Evolutionary conservation across 2,329 filamentous ascomycete species (phyloP), one percentile per base, ranked within the genome.

Genomic region (Lizonia empirigonia): DNA sequence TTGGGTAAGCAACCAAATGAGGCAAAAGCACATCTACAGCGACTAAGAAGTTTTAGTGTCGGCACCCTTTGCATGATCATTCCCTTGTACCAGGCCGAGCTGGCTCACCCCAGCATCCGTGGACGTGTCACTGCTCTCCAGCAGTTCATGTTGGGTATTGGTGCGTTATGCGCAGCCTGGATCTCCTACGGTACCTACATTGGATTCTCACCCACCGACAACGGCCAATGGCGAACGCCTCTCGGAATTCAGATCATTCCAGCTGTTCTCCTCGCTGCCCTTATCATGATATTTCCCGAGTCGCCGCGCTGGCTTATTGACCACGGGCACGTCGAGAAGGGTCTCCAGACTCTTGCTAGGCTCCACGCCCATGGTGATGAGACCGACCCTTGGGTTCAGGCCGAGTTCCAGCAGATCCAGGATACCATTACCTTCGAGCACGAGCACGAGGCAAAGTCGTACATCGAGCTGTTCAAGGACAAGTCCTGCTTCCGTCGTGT

Each of bases 61-160:
- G 84, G 85, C 8, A 77, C 84, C 46, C 73, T 87, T 7, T 79
- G 80, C 57, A 86, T 86, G 83, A 83, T 86, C 55, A 77, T 87
- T 29, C 85, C 89, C 2, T 73, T 92, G 0, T 93, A 91, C 68
- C 89, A 92, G 68, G 88, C 87, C 18, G 90, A 94, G 65, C 80
- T 93, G 19, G 85, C 87, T 3, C 90, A 93, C 68, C 90, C 90
- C 1, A 82, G 81, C 50, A 93, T 93, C 63, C 83, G 90, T 69
- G 90, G 89, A 10, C 79, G 85, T 56, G 82, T 94, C 24, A 91
- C 88, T 0, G 82, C 85, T 23, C 77, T 93, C 3, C 89, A 92
- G 70, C 89, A 92, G 63, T 91, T 92, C 67, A 92, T 92, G 88
- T 71, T 93, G 42, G 89, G 89, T 1, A 82, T 93, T 22, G 90